Base-by-base conservation (phyloP, 176 grass and related monocot genomes). In the Carex cristatella region DNA sequence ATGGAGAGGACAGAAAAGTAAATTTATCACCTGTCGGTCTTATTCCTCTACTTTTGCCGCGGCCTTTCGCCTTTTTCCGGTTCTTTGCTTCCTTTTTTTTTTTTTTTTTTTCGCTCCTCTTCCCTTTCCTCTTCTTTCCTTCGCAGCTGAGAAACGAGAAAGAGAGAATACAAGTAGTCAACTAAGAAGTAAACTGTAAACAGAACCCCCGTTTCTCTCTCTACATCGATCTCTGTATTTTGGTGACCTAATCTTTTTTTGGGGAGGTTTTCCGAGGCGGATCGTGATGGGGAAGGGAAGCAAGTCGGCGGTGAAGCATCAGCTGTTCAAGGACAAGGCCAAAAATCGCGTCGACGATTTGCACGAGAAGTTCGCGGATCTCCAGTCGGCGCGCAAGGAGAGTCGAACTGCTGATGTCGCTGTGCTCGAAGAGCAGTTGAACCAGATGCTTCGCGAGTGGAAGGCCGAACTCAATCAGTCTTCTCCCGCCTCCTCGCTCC, bases 401-500 rank as follows among this genome's bases (percentile, higher is more conserved):
- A 94, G 92, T 86, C 92, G 94, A 78, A 70, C 89, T 31, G 94
- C 90, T 80, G 94, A 97, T 78, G 89, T 87, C 27, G 86, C 92
- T 35, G 76, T 97, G 73, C 89, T 97, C 79, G 94, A 97, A 65
- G 92, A 91, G 85, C 94, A 97, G 84, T 87, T 94, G 30, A 90
- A 97, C 66, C 94, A 90, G 79, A 97, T 97, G 94, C 94, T 97
- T 61, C 92, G 94, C 8, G 94, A 97, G 86, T 97, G 90, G 89
- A 93, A 86, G 27, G 78, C 89, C 61, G 94, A 97, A 90, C 94
- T 97, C 86, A 93, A 86, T 79, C 87, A 87, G 86, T 71, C 87
- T 42, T 97, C 94, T 55, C 94, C 94, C 2, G 92, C 94, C 19
- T 89, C 89, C 81, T 97, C 94, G 66, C 87, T 94, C 40, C 92